A percentile compares a stretch with the other conserved stretches of the same genome.
Evolutionary conservation across 2,329 filamentous ascomycete species (phyloP).

Genomic region (Trichoderma arundinaceum): DNA sequence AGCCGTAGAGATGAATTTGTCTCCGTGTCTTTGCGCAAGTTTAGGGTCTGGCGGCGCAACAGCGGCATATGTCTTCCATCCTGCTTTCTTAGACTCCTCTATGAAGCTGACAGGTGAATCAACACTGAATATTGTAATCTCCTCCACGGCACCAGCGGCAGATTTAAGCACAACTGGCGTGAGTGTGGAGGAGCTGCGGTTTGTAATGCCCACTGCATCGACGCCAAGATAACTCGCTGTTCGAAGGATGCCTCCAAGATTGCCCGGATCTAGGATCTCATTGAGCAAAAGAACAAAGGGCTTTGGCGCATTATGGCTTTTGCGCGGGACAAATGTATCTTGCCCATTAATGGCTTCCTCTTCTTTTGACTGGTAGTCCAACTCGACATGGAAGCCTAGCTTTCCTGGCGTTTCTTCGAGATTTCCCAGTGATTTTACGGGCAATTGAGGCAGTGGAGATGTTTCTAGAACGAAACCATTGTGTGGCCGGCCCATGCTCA

Average conservation of each 20-base stretch:
- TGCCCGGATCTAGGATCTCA: slow-evolving; percentile 82
- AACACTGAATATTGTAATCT: slow-evolving; percentile 74
- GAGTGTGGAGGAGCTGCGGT: slow-evolving; percentile 73
- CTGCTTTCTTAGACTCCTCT: slow-evolving; percentile 66
- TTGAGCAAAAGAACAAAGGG: slow-evolving; percentile 78
- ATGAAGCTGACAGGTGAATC: slow-evolving; percentile 73
- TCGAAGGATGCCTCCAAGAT: slow-evolving; percentile 86
- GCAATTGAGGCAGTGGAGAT: slow-evolving; percentile 77
- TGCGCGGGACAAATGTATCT: slow-evolving; percentile 53
- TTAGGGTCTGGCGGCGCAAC: slow-evolving; percentile 55
- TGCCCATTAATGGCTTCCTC: slow-evolving; percentile 75
- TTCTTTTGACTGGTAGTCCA: slow-evolving; percentile 74
- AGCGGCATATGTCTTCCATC: slow-evolving; percentile 86
- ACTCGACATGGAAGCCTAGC: slow-evolving; percentile 61
- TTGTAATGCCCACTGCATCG: slow-evolving; percentile 79
- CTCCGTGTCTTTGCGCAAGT: slow-evolving; percentile 43
- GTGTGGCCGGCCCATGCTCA: slow-evolving; percentile 82
- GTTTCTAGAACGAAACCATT: slow-evolving; percentile 89
- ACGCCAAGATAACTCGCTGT: slow-evolving; percentile 90
- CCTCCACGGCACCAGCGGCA: slow-evolving; percentile 85
- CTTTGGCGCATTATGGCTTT: slow-evolving; percentile 50
- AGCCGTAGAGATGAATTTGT: slow-evolving; percentile 56
- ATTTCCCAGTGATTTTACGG: slow-evolving; percentile 63
- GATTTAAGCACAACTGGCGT: slow-evolving; percentile 83
- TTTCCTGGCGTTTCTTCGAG: slow-evolving; percentile 52